Percentiles rank a stretch among this genome's conserved stretches.
Evolutionary conservation across 345 rosid genomes (phyloP).

Genomic region (Salix arbutifolia): DNA sequence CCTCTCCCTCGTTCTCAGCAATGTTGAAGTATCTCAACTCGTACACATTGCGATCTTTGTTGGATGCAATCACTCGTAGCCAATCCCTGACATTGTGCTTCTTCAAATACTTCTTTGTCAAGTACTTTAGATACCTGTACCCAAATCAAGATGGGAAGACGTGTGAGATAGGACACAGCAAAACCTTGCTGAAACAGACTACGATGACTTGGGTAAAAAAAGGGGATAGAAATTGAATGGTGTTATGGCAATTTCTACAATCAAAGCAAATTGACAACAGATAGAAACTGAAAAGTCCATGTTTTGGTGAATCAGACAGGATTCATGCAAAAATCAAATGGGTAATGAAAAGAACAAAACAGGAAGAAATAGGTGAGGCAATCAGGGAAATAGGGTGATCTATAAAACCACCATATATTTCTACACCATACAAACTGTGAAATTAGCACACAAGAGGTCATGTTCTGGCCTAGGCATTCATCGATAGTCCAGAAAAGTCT

Average conservation of each 20-base stretch:
- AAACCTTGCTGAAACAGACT: neutral
- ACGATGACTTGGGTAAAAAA: neutral
- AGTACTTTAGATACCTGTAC: constrained; percentile 70
- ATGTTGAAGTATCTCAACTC: constrained; percentile 30
- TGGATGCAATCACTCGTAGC: constrained; percentile 80
- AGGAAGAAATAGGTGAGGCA: neutral
- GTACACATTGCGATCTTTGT: constrained; percentile 63
- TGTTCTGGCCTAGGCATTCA: neutral
- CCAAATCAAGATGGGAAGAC: neutral
- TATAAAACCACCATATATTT: neutral
- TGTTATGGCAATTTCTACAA: neutral
- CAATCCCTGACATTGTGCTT: constrained; percentile 89
- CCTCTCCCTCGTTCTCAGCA: constrained; percentile 28
- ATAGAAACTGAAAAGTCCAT: neutral
- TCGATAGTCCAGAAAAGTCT: neutral
- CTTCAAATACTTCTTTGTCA: constrained; percentile 85
- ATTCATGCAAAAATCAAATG: neutral
- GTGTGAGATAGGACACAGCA: neutral
- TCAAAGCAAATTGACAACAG: neutral
- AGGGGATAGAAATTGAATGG: neutral
- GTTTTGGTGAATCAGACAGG: neutral
- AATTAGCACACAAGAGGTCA: neutral
- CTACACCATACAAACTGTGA: neutral
- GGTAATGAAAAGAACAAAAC: neutral
- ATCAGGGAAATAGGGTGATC: neutral